Evolutionary conservation across 768 basidiomycete species (phyloP), one percentile per base, ranked within the genome.

Genomic region (Asterophora lycoperdoides): DNA sequence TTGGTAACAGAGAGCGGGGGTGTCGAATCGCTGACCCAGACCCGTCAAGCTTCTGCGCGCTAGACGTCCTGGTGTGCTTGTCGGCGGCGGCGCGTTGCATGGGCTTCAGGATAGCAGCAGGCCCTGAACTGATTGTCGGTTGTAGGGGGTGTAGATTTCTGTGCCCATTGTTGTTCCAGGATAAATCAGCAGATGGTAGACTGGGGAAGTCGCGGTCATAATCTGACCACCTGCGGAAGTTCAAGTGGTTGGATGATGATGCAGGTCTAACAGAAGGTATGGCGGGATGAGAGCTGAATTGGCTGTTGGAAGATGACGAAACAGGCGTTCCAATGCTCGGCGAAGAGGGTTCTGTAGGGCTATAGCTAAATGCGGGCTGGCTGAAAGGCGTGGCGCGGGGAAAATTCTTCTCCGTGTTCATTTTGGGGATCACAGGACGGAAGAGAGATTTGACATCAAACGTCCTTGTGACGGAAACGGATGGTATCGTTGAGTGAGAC

Each of bases 401-500:
- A 14, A 28, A 5, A 13, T 13, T 23, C 14, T 20, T 10, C 40
- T 41, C 23, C 13, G n/a, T 13, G 32, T 29, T 33, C 15, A 13
- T 5, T 14, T 20, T 43, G 3, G 33, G 20, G 11, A 33, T n/a
- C 1, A 28, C 23, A 7, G 34, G 33, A 8, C 26, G 35, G 18
- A 46, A 46, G 15, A 46, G 45, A 2, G 36, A 39, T 23, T 39
- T 46, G 9, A 26, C 23, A 13, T 46, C 45, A 15, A 46, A 46
- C 6, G n/a, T 18, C n/a, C 23, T 38, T 4, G 6, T n/a, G 4
- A 15, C 17, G 3, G 15, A 26, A 4, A 14, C 23, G 8, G 40
- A 5, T 1, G 23, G 2, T 36, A 26, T 5, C 8, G n/a, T n/a
- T n/a, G 28, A 30, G 36, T 26, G 23, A 13, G 23, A 30, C 6